Evolutionary conservation across 179 eudicot species (phyloP).

Genomic region (Nepenthes alata): DNA sequence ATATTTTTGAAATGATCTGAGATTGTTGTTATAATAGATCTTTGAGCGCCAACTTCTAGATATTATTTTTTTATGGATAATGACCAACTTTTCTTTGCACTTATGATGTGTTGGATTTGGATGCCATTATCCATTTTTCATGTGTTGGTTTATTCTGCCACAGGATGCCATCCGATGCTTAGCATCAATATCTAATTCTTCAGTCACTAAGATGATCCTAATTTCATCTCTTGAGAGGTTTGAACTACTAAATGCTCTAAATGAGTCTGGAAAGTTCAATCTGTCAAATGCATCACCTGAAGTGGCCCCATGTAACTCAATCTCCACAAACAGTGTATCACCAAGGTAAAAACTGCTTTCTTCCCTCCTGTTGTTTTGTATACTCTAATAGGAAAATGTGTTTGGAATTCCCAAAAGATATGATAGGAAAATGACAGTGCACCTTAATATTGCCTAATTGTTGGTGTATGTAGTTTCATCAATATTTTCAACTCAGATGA

Average conservation of each 20-base stretch:
- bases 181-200: constrained; percentile 53
- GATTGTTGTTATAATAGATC: no score
- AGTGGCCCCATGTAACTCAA: constrained; percentile 17
- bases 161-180: constrained; percentile 71
- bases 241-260: constrained; percentile 21
- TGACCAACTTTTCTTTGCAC: background rate
- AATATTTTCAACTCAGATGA: no score
- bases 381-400: background rate
- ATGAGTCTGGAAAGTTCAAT: constrained; percentile 26
- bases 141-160: constrained; percentile 4
- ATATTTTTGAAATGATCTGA: no score
- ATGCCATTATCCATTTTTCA: constrained; percentile 1
- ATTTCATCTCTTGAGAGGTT: constrained; percentile 45
- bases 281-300: constrained; percentile 16
- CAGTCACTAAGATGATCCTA: constrained; percentile 36
- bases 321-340: constrained; percentile 17
- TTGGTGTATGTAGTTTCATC: no score
- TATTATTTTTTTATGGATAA: no score
- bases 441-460: no score
- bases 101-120: background rate
- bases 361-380: background rate
- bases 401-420: no score
- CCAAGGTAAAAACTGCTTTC: constrained; percentile 32
- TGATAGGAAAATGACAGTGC: no score
- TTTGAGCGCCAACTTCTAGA: no score